phyloP scores from a whole-genome alignment of 1,284 basidiomycete genomes.

The Leccinum subfulvum region DNA sequence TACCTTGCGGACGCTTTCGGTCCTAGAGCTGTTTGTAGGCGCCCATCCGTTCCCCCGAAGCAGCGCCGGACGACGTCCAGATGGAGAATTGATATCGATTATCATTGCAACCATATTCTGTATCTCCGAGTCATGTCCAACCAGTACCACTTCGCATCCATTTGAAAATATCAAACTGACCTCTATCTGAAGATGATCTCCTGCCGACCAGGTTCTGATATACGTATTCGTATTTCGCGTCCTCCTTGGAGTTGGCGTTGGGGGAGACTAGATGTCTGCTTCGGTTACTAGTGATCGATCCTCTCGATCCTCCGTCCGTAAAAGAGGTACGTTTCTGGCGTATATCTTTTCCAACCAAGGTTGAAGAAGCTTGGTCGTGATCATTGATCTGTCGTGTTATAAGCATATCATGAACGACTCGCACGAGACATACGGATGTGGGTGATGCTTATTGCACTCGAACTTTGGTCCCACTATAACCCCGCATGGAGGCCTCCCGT shows the following conservation, averaged over 20 bases:
- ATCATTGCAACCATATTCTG: slow-evolving; percentile 68
- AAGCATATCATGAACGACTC: slow-evolving; percentile 59
- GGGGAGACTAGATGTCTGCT: slow-evolving; percentile 81
- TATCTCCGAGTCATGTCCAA: slow-evolving; percentile 42
- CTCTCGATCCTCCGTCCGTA: slow-evolving; percentile 62
- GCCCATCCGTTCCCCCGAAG: neutral
- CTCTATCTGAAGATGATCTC: slow-evolving; percentile 32
- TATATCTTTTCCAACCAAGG: slow-evolving; percentile 79
- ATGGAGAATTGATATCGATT: slow-evolving; percentile 79
- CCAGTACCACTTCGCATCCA: slow-evolving; percentile 30
- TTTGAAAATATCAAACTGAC: slow-evolving; percentile 1
- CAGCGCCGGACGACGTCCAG: slow-evolving; percentile 25
- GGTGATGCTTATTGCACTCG: slow-evolving; percentile 12
- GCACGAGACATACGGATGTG: slow-evolving; percentile 61
- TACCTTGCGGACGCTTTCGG: slow-evolving; percentile 68
- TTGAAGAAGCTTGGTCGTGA: slow-evolving; percentile 62
- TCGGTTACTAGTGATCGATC: slow-evolving; percentile 71
- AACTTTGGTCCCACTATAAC: neutral
- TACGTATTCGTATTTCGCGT: slow-evolving; percentile 69
- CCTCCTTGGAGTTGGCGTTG: slow-evolving; percentile 73
- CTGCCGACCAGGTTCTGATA: slow-evolving; percentile 48
- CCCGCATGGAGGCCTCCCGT: no score
- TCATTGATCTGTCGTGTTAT: slow-evolving; percentile 71
- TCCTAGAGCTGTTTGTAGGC: slow-evolving; percentile 63
- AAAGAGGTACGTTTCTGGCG: slow-evolving; percentile 71